These are phyloP conservation scores for Trametes versicolor DNA, from an alignment of 1,284 basidiomycete genomes.

Conservation along the genomic window DNA sequence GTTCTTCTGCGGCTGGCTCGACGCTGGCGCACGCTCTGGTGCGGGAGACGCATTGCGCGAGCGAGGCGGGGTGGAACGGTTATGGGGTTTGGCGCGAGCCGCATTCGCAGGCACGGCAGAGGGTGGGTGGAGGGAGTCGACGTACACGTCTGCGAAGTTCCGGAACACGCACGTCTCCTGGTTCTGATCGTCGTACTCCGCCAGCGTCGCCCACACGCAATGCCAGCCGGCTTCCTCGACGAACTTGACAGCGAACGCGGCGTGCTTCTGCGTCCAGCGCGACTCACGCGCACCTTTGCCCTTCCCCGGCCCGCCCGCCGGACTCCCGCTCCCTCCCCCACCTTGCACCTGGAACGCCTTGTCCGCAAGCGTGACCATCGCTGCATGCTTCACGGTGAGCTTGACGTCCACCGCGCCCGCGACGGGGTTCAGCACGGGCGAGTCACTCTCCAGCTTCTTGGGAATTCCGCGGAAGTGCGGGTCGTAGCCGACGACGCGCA, in stretches of 20 bases:
- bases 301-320: background rate
- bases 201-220: conserved; percentile 68
- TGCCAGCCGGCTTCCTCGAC: conserved; percentile 59
- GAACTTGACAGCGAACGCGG: conserved; percentile 59
- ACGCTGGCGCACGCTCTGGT: background rate
- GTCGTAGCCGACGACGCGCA: conserved; percentile 70
- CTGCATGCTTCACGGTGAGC: conserved; percentile 60
- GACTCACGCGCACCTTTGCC: conserved; percentile 39
- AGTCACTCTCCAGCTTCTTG: conserved; percentile 66
- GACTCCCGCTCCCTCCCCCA: background rate
- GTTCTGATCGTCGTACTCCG: conserved; percentile 54
- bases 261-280: conserved; percentile 67
- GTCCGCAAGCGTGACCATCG: conserved; percentile 63
- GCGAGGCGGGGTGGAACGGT: background rate
- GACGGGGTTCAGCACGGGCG: conserved; percentile 51
- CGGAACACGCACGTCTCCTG: conserved; percentile 59
- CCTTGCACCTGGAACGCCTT: conserved; percentile 56
- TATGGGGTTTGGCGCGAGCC: background rate
- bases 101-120: background rate
- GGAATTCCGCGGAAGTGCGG: conserved; percentile 63
- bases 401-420: conserved; percentile 48
- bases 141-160: conserved; percentile 68
- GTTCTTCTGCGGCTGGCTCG: conserved; percentile 11
- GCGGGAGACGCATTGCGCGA: conserved; percentile 16
- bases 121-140: conserved; percentile 39